Conservation (phyloP, 306 rosid species). For the Quercus parvula region DNA sequence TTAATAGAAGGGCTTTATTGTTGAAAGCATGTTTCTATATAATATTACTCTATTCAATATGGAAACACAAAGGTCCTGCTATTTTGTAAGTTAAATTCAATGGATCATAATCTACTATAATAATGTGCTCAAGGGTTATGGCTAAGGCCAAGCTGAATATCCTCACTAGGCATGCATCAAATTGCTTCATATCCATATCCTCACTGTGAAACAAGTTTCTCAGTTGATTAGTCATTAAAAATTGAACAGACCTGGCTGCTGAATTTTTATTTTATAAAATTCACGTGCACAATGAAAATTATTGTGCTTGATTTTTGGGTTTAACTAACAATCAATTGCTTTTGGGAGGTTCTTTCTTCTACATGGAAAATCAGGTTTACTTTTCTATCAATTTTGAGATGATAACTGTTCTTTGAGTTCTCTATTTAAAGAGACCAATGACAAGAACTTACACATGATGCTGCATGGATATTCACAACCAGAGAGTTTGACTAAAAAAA, state of each 20-base stretch:
- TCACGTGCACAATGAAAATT: too few relatives aligned
- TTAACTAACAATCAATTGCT: too few relatives aligned
- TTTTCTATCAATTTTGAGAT: neutral
- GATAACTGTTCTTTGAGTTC: neutral
- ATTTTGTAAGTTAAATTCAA: neutral
- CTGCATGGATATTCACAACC: neutral
- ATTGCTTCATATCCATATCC: too few relatives aligned
- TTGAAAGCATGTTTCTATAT: neutral
- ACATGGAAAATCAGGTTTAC: neutral
- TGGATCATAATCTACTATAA: neutral
- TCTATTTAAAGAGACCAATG: neutral
- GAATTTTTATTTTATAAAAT: too few relatives aligned
- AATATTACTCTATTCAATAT: neutral
- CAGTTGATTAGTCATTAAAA: too few relatives aligned
- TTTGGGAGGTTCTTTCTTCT: too few relatives aligned
- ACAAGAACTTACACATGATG: neutral
- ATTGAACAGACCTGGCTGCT: too few relatives aligned
- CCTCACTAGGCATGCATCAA: neutral
- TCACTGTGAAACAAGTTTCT: too few relatives aligned
- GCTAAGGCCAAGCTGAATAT: neutral
- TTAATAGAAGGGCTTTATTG: neutral
- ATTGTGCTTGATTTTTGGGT: too few relatives aligned
- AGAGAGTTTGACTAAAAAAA: neutral
- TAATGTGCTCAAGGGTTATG: neutral
- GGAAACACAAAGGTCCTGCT: neutral